These are phyloP conservation scores for Dorcoceras hygrometricum DNA, from an alignment of 257 asterid genomes.

Conservation along the genomic window DNA sequence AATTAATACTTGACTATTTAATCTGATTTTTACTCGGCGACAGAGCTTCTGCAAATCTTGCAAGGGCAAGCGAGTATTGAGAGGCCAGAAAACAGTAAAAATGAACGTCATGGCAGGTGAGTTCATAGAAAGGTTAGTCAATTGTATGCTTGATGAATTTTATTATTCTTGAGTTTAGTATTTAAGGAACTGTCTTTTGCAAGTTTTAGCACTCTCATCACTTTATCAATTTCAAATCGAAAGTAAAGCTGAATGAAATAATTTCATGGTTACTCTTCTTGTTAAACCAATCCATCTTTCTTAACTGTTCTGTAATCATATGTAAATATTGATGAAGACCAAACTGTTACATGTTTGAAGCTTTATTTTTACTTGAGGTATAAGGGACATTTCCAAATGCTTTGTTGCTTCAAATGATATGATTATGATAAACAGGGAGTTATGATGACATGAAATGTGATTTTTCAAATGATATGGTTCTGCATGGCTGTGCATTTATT, in stretches of 20 bases:
- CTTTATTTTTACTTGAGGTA: too few species aligned
- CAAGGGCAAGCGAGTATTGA: constrained; percentile 67
- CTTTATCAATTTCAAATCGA: constrained; percentile 13
- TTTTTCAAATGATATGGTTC: too few species aligned
- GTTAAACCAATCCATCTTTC: not conserved
- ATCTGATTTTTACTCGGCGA: constrained; percentile 23
- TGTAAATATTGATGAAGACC: not conserved
- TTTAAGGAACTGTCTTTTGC: not conserved
- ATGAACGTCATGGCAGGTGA: constrained; percentile 81
- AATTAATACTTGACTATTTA: not conserved
- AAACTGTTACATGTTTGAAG: too few species aligned
- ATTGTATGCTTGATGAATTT: not conserved
- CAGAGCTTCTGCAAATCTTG: constrained; percentile 87
- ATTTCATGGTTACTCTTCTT: not conserved
- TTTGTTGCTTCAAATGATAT: too few species aligned
- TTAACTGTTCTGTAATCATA: not conserved
- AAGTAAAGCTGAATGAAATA: not conserved
- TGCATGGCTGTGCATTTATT: too few species aligned
- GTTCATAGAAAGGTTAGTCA: constrained; percentile 5
- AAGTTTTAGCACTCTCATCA: not conserved
- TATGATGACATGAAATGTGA: too few species aligned
- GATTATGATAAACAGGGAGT: too few species aligned
- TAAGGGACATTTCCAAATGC: too few species aligned
- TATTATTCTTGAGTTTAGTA: not conserved
- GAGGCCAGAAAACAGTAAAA: constrained; percentile 70